Conservation (phyloP, 495 filamentous ascomycete species). For the Diplogelasinospora grovesii region DNA sequence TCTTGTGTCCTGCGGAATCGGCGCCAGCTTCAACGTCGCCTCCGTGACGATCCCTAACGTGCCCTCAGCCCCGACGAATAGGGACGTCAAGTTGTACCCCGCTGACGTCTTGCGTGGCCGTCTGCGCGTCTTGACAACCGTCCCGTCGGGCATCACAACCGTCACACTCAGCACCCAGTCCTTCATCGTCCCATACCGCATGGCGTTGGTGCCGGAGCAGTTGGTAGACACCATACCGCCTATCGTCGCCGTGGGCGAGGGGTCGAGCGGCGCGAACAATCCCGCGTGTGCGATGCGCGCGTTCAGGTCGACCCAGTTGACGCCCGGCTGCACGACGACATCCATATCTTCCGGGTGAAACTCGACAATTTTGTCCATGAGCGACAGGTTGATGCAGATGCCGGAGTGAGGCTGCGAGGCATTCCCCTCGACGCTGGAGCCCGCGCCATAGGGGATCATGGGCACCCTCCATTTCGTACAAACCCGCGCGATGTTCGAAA, state of each 20-base stretch:
- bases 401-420: constrained; percentile 77
- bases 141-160: constrained; percentile 70
- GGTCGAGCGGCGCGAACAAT: constrained; percentile 83
- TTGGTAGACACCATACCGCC: constrained; percentile 72
- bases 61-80: constrained; percentile 90
- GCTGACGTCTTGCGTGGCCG: constrained; percentile 68
- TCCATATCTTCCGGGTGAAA: constrained; percentile 84
- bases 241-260: constrained; percentile 54
- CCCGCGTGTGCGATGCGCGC: constrained; percentile 60
- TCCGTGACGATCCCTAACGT: constrained; percentile 88
- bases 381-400: constrained; percentile 74
- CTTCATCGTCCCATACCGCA: constrained; percentile 76
- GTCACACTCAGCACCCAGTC: constrained; percentile 78
- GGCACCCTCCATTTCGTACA: constrained; percentile 74
- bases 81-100: constrained; percentile 73
- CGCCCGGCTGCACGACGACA: constrained; percentile 76
- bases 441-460: constrained; percentile 81
- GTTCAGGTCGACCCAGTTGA: constrained; percentile 83
- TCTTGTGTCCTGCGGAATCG: constrained; percentile 53
- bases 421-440: constrained; percentile 78
- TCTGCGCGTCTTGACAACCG: constrained; percentile 64
- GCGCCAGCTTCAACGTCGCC: constrained; percentile 63
- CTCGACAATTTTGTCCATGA: constrained; percentile 72
- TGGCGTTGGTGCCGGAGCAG: constrained; percentile 72
- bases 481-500: constrained; percentile 67